Conservation (phyloP, 2,329 filamentous ascomycete genomes). For the Apiospora koreana region DNA sequence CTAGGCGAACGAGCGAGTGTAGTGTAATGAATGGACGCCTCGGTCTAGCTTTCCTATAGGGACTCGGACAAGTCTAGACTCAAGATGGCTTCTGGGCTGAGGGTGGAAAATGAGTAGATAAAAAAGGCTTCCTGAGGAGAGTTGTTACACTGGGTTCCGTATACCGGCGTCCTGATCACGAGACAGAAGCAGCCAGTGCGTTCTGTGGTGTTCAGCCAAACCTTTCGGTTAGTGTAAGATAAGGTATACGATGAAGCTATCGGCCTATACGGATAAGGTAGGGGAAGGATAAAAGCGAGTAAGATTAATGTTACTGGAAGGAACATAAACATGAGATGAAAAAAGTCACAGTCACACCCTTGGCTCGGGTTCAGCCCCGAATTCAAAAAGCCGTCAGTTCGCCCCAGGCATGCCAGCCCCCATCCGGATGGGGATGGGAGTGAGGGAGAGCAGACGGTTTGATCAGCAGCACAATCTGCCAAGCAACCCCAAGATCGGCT, state of each 20-base stretch:
- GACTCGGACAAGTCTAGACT: not conserved
- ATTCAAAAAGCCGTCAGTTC: not conserved
- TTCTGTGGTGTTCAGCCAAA: not conserved
- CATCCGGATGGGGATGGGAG: not conserved
- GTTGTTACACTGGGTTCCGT: not conserved
- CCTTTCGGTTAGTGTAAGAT: not conserved
- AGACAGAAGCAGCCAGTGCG: not conserved
- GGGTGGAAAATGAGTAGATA: not conserved
- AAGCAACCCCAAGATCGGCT: not conserved
- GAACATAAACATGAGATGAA: not conserved
- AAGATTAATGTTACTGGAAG: not conserved
- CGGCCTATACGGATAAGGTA: not conserved
- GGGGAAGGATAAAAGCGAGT: not conserved
- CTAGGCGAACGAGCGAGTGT: slow-evolving; percentile 14
- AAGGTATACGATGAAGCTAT: not conserved
- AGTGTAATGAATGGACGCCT: not conserved
- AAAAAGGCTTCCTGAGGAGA: not conserved
- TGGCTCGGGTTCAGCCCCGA: not conserved
- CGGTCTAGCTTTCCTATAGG: slow-evolving; percentile 28
- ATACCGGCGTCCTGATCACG: not conserved
- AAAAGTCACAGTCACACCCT: not conserved
- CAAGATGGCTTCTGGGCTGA: not conserved
- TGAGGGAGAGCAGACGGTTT: not conserved
- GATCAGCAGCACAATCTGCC: not conserved
- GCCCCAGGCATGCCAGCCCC: not conserved